phyloP scores from a whole-genome alignment of 1,284 basidiomycete species.

The Xerocomus nothofagi region DNA sequence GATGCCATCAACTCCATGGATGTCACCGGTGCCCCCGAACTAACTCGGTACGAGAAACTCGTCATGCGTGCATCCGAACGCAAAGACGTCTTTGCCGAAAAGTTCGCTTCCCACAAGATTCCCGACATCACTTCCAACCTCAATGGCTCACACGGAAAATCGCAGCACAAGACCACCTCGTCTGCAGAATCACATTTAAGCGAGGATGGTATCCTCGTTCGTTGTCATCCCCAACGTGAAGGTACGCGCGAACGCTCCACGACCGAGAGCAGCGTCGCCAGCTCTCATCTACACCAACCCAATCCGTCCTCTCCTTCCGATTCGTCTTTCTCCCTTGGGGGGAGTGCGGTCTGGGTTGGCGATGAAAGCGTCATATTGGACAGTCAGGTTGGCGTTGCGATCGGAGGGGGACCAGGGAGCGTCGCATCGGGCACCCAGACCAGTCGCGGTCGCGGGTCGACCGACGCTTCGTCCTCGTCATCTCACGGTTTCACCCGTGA shows the following conservation, averaged over 20 bases:
- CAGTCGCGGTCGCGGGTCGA: conserved; percentile 60
- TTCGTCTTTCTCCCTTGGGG: conserved; percentile 68
- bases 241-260: conserved; percentile 41
- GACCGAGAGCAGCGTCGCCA: conserved; percentile 40
- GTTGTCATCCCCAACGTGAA: conserved; percentile 30
- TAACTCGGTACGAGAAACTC: conserved; percentile 82
- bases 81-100: conserved; percentile 90
- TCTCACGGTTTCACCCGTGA: conserved; percentile 39
- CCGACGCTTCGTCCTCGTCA: conserved; percentile 70
- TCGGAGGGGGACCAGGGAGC: conserved; percentile 40
- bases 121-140: conserved; percentile 11
- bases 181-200: conserved; percentile 65
- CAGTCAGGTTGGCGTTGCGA: conserved; percentile 32
- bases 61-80: conserved; percentile 89
- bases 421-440: conserved; percentile 40
- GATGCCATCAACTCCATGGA: conserved; percentile 94
- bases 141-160: conserved; percentile 10
- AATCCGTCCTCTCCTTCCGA: conserved; percentile 60
- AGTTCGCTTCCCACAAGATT: conserved; percentile 48
- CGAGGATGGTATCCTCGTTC: conserved; percentile 59
- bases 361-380: conserved; percentile 59
- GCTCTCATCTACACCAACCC: conserved; percentile 29
- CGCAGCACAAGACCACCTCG: conserved; percentile 50
- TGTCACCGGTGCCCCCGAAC: conserved; percentile 72
- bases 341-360: conserved; percentile 77